These are phyloP conservation scores for Phialophora macrospora DNA, from an alignment of 2,329 filamentous ascomycete species.

Conservation along the genomic window DNA sequence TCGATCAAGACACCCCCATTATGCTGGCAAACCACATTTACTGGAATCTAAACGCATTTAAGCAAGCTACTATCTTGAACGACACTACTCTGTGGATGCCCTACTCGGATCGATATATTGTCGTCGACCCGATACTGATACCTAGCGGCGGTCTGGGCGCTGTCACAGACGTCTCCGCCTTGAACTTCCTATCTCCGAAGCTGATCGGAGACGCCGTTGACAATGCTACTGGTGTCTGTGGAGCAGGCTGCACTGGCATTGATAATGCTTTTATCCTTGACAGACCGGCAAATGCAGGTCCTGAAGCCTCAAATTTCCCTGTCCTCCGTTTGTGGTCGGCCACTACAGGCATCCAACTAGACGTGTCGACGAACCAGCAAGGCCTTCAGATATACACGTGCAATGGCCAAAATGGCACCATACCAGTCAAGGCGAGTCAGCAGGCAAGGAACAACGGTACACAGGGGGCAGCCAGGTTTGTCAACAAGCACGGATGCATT, in stretches of 20 bases:
- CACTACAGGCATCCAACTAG: conserved; percentile 78
- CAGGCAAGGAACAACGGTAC: conserved; percentile 61
- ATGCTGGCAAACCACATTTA: conserved; percentile 59
- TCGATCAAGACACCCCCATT: conserved; percentile 55
- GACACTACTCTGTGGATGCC: conserved; percentile 52
- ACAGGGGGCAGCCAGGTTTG: conserved; percentile 53
- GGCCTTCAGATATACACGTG: conserved; percentile 90
- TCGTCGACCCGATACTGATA: conserved; percentile 66
- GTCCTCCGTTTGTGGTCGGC: conserved; percentile 69
- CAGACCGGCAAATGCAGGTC: conserved; percentile 43
- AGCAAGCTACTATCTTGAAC: conserved; percentile 49
- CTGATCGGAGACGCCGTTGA: conserved; percentile 73
- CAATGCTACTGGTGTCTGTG: conserved; percentile 73
- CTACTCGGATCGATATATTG: conserved; percentile 52
- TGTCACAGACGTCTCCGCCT: conserved; percentile 69
- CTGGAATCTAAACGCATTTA: conserved; percentile 58
- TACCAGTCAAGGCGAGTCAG: conserved; percentile 50
- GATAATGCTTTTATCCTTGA: conserved; percentile 64
- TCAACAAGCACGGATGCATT: conserved; percentile 76
- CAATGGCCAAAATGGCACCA: conserved; percentile 71
- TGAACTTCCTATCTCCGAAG: conserved; percentile 76
- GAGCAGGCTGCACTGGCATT: conserved; percentile 80
- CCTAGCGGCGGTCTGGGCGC: conserved; percentile 77
- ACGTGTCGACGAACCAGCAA: conserved; percentile 81
- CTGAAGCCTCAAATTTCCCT: conserved; percentile 45